A percentile compares a stretch with the other conserved stretches of the same genome.
Evolutionary conservation across 2,329 filamentous ascomycete species (phyloP).

Genomic region (Fusarium sp.): DNA sequence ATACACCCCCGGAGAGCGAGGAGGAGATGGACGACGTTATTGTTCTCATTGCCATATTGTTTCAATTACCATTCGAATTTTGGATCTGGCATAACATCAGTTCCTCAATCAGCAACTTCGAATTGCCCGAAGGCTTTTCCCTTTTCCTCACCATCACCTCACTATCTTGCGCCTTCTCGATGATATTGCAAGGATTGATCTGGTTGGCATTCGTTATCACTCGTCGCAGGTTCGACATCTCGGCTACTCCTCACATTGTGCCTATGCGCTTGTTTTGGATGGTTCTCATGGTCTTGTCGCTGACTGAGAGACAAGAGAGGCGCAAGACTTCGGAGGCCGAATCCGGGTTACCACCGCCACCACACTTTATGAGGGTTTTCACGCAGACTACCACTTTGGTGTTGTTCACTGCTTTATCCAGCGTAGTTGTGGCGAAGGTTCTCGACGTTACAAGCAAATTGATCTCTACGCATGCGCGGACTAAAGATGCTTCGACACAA

Average conservation of each 20-base stretch:
- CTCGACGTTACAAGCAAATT: neutral
- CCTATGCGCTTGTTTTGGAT: neutral
- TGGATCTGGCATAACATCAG: constrained; percentile 21
- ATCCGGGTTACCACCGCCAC: neutral
- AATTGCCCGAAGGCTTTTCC: rapidly evolving
- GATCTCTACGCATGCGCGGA: rapidly evolving
- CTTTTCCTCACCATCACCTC: neutral
- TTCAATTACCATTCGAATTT: neutral
- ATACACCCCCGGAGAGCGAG: rapidly evolving
- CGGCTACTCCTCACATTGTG: neutral
- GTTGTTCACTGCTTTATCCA: neutral
- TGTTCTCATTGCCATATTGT: rapidly evolving
- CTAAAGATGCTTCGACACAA: neutral
- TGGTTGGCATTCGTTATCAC: neutral
- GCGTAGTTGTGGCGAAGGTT: neutral
- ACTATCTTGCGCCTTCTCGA: rapidly evolving
- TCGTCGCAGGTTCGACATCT: neutral
- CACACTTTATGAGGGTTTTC: rapidly evolving
- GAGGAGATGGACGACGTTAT: rapidly evolving
- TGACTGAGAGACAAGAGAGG: neutral
- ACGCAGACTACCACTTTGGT: neutral
- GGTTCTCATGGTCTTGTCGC: neutral
- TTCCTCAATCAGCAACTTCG: rapidly evolving
- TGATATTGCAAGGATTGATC: neutral
- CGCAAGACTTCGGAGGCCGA: neutral